These are phyloP conservation scores for Kwoniella dejecticola DNA, from an alignment of 768 basidiomycete genomes.

Conservation along the genomic window DNA sequence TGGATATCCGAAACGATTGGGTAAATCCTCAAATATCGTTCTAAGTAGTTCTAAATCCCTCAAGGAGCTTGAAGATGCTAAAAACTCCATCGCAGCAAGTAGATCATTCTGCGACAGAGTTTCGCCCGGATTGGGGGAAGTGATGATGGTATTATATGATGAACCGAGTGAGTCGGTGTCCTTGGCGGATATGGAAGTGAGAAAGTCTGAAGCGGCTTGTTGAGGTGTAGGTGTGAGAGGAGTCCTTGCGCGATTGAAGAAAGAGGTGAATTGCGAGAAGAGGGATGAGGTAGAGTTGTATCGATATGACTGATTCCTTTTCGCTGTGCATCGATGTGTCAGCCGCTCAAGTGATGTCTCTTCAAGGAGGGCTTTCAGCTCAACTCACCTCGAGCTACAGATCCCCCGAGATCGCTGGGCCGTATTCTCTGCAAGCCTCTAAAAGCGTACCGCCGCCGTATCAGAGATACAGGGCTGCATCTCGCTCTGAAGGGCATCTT, in stretches of 20 bases:
- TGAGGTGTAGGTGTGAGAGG: not conserved
- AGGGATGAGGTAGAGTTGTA: slow-evolving; percentile 21
- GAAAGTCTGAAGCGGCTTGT: not conserved
- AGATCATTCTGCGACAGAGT: not conserved
- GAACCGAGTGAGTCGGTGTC: not conserved
- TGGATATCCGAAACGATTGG: not conserved
- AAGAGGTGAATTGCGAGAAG: slow-evolving; percentile 18
- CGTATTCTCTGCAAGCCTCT: not conserved
- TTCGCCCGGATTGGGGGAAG: not conserved
- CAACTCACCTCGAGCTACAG: not conserved
- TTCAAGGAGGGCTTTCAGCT: not conserved
- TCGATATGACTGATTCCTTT: too few relatives aligned
- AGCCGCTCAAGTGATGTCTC: too few relatives aligned
- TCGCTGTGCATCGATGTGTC: too few relatives aligned
- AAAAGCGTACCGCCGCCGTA: slow-evolving; percentile 11
- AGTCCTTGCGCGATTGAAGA: slow-evolving; percentile 15
- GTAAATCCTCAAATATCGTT: slow-evolving; percentile 15
- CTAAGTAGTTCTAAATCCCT: slow-evolving; percentile 2
- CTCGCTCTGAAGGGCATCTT: slow-evolving; percentile 25
- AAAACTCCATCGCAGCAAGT: not conserved
- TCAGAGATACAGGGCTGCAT: slow-evolving; percentile 14
- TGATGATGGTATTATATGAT: not conserved
- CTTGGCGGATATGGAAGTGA: not conserved
- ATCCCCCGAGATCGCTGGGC: not conserved
- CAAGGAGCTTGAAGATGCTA: not conserved